Base-by-base conservation (phyloP, 306 rosid genomes). In the Vigna reflexopilosa region DNA sequence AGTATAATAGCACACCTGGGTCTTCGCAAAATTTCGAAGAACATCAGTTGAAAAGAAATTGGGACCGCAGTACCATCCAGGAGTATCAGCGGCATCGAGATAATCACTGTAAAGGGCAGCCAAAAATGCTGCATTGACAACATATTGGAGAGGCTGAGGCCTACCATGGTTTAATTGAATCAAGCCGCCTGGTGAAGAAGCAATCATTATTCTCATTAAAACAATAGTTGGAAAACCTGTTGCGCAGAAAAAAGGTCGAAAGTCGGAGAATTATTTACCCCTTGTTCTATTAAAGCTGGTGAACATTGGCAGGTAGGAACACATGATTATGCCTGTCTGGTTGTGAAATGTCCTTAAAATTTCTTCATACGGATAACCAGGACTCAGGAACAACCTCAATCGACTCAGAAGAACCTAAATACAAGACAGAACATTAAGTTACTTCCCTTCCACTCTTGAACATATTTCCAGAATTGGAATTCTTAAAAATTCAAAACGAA, bases 51-150 rank as follows among this genome's bases (percentile, higher is more conserved):
- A 88, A 78, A 82, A 92, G 85, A 92, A 92, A 81, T 90, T 88
- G 72, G 96, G 93, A 70, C 96, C 96, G 77, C 96, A 92, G 58
- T 92, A 88, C 97, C 96, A 89, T 55, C 95, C 97, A 56, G 97
- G 97, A 16, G 95, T 90, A 86, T 92, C 97, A 16, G 95, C 93
- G 32, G 97, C 93, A 8, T 89, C 96, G 49, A 92, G 90, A 82
- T 92, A 92, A 85, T 92, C 97, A 73, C 92, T 87, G 69, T 81
- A 92, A 47, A 92, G 77, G 9, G 91, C 81, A 55, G 97, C 97
- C 77, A 92, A 79, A 83, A 92, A 92, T 52, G 97, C 96, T 81
- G 97, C 97, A 81, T 92, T 92, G 77, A 87, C 97, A 2, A 87
- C 87, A 19, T 92, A 90, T 69, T 92, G 97, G 75, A 92, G 95